Evolutionary conservation across 768 basidiomycete genomes (phyloP), one percentile per base, ranked within the genome.

Genomic region (Boletus coccyginus): DNA sequence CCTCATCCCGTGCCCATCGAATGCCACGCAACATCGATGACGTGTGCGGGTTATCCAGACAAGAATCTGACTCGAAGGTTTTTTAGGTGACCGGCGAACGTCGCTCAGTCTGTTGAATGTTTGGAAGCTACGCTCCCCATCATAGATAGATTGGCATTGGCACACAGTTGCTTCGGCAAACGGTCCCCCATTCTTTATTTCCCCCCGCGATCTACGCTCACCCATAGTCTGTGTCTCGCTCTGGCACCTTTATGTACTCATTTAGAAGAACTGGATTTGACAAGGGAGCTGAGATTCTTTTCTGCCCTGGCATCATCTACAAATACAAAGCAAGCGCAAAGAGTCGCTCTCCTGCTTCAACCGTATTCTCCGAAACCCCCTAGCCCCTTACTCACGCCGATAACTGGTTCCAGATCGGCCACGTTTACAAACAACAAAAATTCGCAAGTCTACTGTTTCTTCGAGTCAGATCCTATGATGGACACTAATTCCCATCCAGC

Each of bases 391-490:
- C 95, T 14, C 91, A 95, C 64, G 90, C 94, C 53, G 97, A 99
- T 64, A 98, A 98, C 61, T 98, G 95, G 94, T 98, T 98, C 84
- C 97, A 99, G 75, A 97, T 99, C 57, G 97, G 97, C 3, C 97
- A 98, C 67, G 95, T 98, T 19, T 94, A 92, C 65, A 97, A 98
- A 73, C 95, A 97, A 69, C 92, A 96, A 73, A 90, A 94, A 74
- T 94, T 98, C 70, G 95, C 95, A 70, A 73, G 84, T 76, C 10
- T 13, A 12, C 35, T 19, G 16, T 49, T 19, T 21, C 53, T 46
- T 38, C 35, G 39, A 40, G 36, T 55, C 9, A 2, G 38, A 39
- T 62, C 27, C 38, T 43, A 43, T 46, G 55, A 33, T 55, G 64
- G 24, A 52, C 44, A 67, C 63, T 31, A 5, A 55, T 51, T 53